Conservation (phyloP, 371 early-diverging fungal genomes). For the Coemansia sp. region DNA sequence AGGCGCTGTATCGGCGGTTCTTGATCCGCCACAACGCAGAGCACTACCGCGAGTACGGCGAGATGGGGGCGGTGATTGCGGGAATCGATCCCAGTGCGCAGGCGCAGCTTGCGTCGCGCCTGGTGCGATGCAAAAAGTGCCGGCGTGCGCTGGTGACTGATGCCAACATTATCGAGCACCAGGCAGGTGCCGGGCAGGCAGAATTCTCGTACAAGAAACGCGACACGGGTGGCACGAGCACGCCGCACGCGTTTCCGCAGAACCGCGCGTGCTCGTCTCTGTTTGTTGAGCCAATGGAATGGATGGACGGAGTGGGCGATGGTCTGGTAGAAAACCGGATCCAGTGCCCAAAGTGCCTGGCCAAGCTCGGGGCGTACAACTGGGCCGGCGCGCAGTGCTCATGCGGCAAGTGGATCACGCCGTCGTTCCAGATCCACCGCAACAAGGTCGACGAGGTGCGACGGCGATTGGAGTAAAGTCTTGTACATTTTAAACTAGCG, state of each 20-base stretch:
- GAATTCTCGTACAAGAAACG: conserved; percentile 73
- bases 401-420: conserved; percentile 86
- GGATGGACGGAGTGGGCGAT: conserved; percentile 66
- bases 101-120: conserved; percentile 3
- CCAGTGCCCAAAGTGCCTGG: conserved; percentile 77
- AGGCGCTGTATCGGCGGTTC: conserved; percentile 71
- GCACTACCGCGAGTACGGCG: conserved; percentile 34
- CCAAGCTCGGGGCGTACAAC: conserved; percentile 79
- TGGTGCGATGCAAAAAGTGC: conserved; percentile 47
- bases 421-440: conserved; percentile 78
- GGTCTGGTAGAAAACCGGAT: conserved; percentile 73
- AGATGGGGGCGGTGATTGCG: conserved; percentile 17
- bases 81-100: conserved; percentile 22
- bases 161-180: conserved; percentile 65
- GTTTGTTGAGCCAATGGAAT: conserved; percentile 85
- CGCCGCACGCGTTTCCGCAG: conserved; percentile 48
- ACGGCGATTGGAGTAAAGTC: conserved; percentile 3
- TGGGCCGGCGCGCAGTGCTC: conserved; percentile 85
- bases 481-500: conserved; percentile 1
- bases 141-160: conserved; percentile 42
- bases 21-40: conserved; percentile 55
- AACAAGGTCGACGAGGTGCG: conserved; percentile 68
- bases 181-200: conserved; percentile 68
- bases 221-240: conserved; percentile 49
- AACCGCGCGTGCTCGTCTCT: conserved; percentile 65